Percentiles rank a stretch among this genome's conserved stretches.
These are phyloP conservation scores for Hippophae rhamnoides DNA, from an alignment of 306 rosid genomes.

Conservation along the genomic window DNA sequence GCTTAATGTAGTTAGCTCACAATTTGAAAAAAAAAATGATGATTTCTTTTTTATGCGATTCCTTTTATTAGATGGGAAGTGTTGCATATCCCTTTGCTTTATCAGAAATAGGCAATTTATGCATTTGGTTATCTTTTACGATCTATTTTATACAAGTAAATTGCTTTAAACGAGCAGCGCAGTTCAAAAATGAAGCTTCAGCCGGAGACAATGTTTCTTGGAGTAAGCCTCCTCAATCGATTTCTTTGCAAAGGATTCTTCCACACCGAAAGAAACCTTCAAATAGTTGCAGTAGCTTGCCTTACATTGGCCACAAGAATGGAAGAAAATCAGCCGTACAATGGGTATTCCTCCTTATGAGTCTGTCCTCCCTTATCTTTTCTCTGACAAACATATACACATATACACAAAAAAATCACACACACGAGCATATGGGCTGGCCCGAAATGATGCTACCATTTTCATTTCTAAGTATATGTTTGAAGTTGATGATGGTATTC, in stretches of 20 bases:
- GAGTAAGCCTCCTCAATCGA: slow-evolving; percentile 70
- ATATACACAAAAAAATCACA: not conserved
- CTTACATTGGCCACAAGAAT: slow-evolving; percentile 75
- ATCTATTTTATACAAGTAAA: no score
- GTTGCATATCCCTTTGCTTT: no score
- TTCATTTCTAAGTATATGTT: no score
- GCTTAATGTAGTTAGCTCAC: no score
- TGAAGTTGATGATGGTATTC: no score
- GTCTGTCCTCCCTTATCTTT: not conserved
- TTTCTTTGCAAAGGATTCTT: slow-evolving; percentile 78
- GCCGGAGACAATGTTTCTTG: slow-evolving; percentile 79
- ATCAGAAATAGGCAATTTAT: no score
- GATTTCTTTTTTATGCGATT: no score
- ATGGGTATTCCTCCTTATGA: slow-evolving; percentile 32
- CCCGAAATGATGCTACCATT: no score
- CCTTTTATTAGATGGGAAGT: no score
- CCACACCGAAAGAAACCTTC: slow-evolving; percentile 43
- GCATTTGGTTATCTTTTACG: no score
- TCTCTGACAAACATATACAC: not conserved
- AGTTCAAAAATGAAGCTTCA: slow-evolving; percentile 43
- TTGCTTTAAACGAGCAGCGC: slow-evolving; percentile 36
- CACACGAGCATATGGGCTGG: not conserved
- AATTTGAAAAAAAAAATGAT: no score
- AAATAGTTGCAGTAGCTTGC: slow-evolving; percentile 75
- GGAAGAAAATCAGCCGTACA: slow-evolving; percentile 82